A percentile compares a stretch with the other conserved stretches of the same genome.
phyloP scores from a whole-genome alignment of 306 rosid genomes.

The Prosopis cineraria region DNA sequence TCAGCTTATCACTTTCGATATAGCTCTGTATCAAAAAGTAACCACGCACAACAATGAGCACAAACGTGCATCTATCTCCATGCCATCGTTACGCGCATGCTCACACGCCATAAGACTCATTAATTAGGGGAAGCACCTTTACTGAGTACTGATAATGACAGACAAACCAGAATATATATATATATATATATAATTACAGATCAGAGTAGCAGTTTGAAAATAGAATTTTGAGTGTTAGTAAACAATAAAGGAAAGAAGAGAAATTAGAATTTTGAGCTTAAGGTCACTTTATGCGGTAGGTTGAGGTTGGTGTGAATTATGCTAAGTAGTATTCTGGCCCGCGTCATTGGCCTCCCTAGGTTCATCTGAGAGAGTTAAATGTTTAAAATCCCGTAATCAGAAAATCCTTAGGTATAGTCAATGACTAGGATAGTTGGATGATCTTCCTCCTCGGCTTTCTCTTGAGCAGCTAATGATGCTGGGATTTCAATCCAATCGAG shows the following conservation, averaged over 20 bases:
- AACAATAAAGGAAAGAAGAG: too few relatives aligned
- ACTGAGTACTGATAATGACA: background rate
- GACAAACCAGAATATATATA: conserved; percentile 32
- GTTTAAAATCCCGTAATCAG: background rate
- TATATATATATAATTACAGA: too few relatives aligned
- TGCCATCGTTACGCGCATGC: conserved; percentile 10
- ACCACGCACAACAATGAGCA: background rate
- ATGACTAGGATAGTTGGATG: background rate
- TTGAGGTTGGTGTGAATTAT: background rate
- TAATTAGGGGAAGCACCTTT: conserved; percentile 18
- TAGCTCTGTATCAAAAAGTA: conserved; percentile 27
- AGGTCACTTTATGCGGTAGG: background rate
- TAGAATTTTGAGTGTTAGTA: background rate
- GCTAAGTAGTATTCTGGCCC: background rate
- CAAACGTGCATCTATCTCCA: conserved; percentile 15
- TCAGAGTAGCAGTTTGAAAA: background rate
- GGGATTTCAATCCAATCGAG: conserved; percentile 5
- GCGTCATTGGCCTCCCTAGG: conserved; percentile 2
- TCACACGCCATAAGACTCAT: background rate
- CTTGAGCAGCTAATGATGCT: background rate
- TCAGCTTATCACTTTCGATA: conserved; percentile 16
- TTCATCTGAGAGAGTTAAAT: background rate
- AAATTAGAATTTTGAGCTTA: too few relatives aligned
- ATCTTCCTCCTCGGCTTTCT: background rate
- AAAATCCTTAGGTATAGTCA: background rate